These are phyloP conservation scores for Saccharomyces pastorianus DNA, from an alignment of 1,139 yeast species.

Conservation along the genomic window DNA sequence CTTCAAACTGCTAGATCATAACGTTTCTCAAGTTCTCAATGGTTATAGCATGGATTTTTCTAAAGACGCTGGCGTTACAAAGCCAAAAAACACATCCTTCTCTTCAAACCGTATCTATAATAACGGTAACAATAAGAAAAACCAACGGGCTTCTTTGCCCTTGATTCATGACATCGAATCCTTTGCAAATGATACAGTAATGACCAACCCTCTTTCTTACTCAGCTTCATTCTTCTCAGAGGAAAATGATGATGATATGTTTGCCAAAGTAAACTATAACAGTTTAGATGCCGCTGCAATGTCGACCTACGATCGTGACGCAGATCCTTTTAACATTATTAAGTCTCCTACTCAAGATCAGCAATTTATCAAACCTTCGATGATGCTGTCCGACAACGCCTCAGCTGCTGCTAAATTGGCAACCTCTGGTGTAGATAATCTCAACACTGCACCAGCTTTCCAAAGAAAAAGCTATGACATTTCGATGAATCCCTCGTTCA, in stretches of 20 bases:
- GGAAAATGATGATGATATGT: not conserved
- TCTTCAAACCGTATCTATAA: not conserved
- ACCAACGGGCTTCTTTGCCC: not conserved
- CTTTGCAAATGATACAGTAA: not conserved
- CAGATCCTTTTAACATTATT: not conserved
- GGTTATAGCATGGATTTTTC: conserved; percentile 22
- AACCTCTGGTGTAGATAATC: conserved; percentile 12
- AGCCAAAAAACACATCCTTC: not conserved
- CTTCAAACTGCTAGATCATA: conserved; percentile 3
- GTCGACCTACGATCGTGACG: conserved; percentile 4
- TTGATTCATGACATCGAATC: conserved; percentile 1
- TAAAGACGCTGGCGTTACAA: not conserved
- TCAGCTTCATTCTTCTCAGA: not conserved
- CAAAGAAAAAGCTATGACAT: conserved; percentile 9
- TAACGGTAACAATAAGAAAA: not conserved
- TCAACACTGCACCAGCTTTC: conserved; percentile 5
- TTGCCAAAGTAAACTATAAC: not conserved
- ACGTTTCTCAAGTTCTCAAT: conserved; percentile 19
- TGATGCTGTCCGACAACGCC: conserved; percentile 21
- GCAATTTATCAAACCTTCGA: conserved; percentile 24
- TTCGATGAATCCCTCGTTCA: conserved; percentile 6
- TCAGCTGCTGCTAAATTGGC: conserved; percentile 18
- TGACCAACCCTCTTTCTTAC: not conserved
- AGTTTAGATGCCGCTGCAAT: conserved; percentile 6
- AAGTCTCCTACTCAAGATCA: conserved; percentile 6